A percentile compares a stretch with the other conserved stretches of the same genome.
Conservation (phyloP, 345 rosid species). For the Eutrema yunnanense region DNA sequence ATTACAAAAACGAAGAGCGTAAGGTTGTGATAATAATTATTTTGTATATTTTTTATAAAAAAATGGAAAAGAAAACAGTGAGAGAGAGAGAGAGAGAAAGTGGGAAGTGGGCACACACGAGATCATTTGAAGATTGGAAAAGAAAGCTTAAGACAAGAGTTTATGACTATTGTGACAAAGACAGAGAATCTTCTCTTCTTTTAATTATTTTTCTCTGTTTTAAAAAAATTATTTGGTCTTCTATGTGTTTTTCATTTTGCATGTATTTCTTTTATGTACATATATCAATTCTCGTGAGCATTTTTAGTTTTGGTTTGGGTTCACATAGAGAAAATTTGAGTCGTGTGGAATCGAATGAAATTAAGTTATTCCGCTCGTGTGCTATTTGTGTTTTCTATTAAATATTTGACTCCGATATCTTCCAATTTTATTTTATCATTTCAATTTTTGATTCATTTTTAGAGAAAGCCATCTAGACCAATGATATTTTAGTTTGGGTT, state of each 20-base stretch:
- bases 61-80: neutral
- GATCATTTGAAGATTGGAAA: constrained; percentile 33
- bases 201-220: constrained; percentile 4
- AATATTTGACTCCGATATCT: neutral
- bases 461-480: neutral
- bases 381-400: neutral
- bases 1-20: constrained; percentile 2
- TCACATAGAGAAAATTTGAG: neutral
- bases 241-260: neutral
- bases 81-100: constrained; percentile 2
- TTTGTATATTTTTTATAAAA: neutral
- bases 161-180: constrained; percentile 37
- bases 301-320: constrained; percentile 22
- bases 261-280: neutral
- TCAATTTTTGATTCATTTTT: neutral
- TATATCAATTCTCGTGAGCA: constrained; percentile 2
- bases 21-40: constrained; percentile 13
- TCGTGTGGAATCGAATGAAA: neutral
- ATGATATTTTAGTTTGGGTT: neutral
- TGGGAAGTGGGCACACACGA: constrained; percentile 26
- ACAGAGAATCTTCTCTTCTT: constrained; percentile 40
- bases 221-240: neutral
- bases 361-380: neutral
- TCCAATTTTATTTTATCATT: neutral
- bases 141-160: constrained; percentile 29